Base-by-base conservation (phyloP, 257 asterid species). In the Striga asiatica region DNA sequence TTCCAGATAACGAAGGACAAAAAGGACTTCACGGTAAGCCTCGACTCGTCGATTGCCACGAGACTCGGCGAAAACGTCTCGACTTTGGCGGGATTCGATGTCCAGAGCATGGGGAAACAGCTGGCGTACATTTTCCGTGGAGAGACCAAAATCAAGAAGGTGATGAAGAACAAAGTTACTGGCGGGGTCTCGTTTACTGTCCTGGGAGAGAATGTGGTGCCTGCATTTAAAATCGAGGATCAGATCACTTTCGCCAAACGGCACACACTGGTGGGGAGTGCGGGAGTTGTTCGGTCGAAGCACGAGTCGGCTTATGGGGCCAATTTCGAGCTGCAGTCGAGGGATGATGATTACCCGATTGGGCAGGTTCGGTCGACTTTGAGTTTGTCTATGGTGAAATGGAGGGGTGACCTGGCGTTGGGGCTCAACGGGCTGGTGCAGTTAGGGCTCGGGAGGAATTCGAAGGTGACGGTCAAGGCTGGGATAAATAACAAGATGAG, bases 401-500 rank as follows among this genome's bases (percentile, higher is more conserved):
- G 98, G 98, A 85, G 95, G 39, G 97, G 98, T 3, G 98, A 92
- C 42, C 62, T 84, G 19, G 98, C 98, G 0, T 61, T 92, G 2
- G 97, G 95, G 13, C 67, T 92, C 73, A 92, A 88, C 56, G 46
- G 79, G 7, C 60, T 92, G 56, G 79, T 84, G 2, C 95, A 92
- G 75, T 80, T 92, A 42, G 62, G 82, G 0, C 21, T 81, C 5
- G 95, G 97, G 0, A 80, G 97, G 1, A 76, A 77, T 37, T 87
- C 95, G 0, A 92, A 88, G 83, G 84, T 92, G 37, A 88, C 94
- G 0, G 80, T 92, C 56, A 77, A 97, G 11, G 98, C 97, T 1
- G 98, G 98, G 46, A 71, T 92, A 60, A 92, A 92, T 55, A 92
- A 92, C 71, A 92, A 92, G 80, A 74, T 80, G n/a, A 84, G 93